These are phyloP conservation scores for Polytolypa hystricis DNA, from an alignment of 2,329 filamentous ascomycete species.

Conservation along the genomic window DNA sequence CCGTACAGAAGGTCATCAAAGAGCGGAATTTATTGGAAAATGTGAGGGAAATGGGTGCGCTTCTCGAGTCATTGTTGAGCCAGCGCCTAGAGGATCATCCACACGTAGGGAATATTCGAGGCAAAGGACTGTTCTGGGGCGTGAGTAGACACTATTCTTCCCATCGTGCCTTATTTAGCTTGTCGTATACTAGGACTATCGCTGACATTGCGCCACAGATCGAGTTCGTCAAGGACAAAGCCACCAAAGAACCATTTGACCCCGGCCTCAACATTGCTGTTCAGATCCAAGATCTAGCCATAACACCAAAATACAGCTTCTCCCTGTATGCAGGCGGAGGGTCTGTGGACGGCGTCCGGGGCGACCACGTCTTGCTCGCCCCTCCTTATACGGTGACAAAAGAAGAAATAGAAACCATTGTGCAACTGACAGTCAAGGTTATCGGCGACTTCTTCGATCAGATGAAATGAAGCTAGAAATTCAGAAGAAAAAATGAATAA, in stretches of 20 bases:
- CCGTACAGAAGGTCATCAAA: conserved; percentile 47
- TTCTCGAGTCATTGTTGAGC: conserved; percentile 33
- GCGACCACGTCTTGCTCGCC: conserved; percentile 60
- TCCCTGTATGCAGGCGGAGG: conserved; percentile 55
- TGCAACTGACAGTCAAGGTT: conserved; percentile 40
- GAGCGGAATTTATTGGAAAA: conserved; percentile 49
- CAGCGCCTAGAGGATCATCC: conserved; percentile 34
- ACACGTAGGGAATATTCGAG: conserved; percentile 48
- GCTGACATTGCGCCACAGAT: conserved; percentile 24
- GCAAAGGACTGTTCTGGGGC: conserved; percentile 49
- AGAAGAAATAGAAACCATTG: conserved; percentile 47
- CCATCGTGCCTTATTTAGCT: no score
- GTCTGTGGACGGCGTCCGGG: conserved; percentile 46
- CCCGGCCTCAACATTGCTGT: conserved; percentile 35
- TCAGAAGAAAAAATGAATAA: no score
- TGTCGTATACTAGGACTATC: not conserved
- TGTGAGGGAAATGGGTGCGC: conserved; percentile 42
- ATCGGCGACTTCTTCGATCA: conserved; percentile 39
- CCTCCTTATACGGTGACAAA: conserved; percentile 56
- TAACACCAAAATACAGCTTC: conserved; percentile 37
- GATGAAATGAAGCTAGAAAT: no score
- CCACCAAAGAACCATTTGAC: conserved; percentile 44
- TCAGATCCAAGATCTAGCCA: conserved; percentile 41
- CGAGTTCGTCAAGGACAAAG: conserved; percentile 48
- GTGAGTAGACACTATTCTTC: conserved; percentile 34